Conservation (phyloP, 2,329 filamentous ascomycete species). For the Epicoccum nigrum region DNA sequence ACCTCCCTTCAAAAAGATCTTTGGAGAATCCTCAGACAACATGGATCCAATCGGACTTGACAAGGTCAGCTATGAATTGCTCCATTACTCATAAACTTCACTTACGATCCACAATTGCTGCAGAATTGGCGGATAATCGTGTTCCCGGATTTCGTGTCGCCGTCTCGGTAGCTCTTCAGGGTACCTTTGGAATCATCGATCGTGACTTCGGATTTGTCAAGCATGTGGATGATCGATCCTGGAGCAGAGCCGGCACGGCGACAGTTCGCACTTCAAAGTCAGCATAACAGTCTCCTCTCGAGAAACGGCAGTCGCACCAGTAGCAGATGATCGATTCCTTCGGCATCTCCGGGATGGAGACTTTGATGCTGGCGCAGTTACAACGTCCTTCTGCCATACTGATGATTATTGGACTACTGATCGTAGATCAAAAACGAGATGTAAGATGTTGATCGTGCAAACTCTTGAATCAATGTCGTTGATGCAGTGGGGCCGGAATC, state of each 20-base stretch:
- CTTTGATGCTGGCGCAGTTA: conserved; percentile 39
- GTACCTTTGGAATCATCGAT: conserved; percentile 27
- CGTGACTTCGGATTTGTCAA: conserved; percentile 26
- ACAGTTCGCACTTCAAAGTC: conserved; percentile 34
- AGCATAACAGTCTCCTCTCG: not conserved
- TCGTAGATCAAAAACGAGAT: not conserved
- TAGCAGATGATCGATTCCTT: conserved; percentile 36
- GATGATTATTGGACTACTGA: not conserved
- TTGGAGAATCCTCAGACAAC: conserved; percentile 18
- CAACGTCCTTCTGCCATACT: conserved; percentile 38
- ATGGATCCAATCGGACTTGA: conserved; percentile 32
- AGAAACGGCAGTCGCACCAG: conserved; percentile 24
- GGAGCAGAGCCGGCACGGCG: conserved; percentile 32
- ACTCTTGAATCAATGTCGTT: not conserved
- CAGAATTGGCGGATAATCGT: conserved; percentile 38
- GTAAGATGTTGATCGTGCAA: not conserved
- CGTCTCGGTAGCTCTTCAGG: conserved; percentile 37
- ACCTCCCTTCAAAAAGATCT: conserved; percentile 34
- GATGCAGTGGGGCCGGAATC: conserved; percentile 2
- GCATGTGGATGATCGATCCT: conserved; percentile 32
- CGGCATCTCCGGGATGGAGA: conserved; percentile 31
- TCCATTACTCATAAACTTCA: not conserved
- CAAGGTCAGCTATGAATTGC: not conserved
- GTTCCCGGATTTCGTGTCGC: conserved; percentile 36
- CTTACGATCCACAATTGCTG: conserved; percentile 39